Percentiles rank a stretch among this genome's conserved stretches.
Evolutionary conservation across 345 rosid species (phyloP).

Genomic region (Pelargonium nanum): DNA sequence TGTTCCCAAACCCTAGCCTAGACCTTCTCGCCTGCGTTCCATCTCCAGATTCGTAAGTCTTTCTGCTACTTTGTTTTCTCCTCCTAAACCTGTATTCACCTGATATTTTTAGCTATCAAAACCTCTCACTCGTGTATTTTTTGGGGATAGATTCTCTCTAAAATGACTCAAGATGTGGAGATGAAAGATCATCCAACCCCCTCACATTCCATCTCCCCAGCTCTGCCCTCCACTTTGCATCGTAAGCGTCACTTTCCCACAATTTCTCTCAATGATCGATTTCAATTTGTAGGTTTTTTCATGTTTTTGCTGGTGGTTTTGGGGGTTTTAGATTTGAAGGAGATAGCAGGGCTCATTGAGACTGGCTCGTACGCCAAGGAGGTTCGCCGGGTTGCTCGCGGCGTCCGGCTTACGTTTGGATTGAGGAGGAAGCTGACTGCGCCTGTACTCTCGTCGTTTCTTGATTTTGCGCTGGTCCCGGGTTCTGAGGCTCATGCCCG

Average conservation of each 20-base stretch:
- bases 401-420: constrained; percentile 59
- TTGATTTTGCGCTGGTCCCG: constrained; percentile 45
- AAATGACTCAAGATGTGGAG: constrained; percentile 73
- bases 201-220: constrained; percentile 36
- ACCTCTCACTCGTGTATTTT: neutral
- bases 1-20: neutral
- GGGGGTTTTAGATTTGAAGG: constrained; percentile 52
- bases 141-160: neutral
- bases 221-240: constrained; percentile 51
- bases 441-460: constrained; percentile 42
- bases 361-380: constrained; percentile 58
- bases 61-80: neutral
- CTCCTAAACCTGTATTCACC: neutral
- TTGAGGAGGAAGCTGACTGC: constrained; percentile 50
- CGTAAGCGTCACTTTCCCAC: constrained; percentile 22
- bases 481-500: constrained; percentile 55
- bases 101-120: neutral
- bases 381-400: constrained; percentile 61
- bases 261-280: neutral
- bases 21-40: neutral
- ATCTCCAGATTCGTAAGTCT: neutral
- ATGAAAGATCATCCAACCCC: constrained; percentile 66
- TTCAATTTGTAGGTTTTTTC: constrained; percentile 5
- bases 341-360: constrained; percentile 58
- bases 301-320: neutral